Evolutionary conservation across 805 yeast genomes (phyloP).

Genomic region (Citeromyces nyonsensis): DNA sequence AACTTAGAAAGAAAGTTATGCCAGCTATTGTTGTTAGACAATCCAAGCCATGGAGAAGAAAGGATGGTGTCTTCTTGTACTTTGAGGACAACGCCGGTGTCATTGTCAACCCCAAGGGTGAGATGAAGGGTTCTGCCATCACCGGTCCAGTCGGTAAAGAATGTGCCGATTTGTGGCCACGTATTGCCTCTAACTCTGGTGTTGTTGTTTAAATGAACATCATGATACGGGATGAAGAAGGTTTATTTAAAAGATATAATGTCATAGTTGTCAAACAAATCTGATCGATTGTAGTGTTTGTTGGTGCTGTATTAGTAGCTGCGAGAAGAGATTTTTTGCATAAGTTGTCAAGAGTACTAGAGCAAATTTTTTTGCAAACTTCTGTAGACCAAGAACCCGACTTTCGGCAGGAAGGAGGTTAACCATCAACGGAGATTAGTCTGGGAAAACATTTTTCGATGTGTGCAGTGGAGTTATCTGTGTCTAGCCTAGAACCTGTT

Average conservation of each 20-base stretch:
- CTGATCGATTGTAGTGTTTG: constrained; percentile 1
- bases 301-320: no score
- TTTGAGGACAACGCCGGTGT: constrained; percentile 99
- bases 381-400: no score
- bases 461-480: no score
- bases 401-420: no score
- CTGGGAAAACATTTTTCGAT: no score
- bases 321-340: no score
- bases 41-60: constrained; percentile 99
- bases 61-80: constrained; percentile 98
- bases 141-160: constrained; percentile 99
- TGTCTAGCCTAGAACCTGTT: no score
- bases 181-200: constrained; percentile 99
- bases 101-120: constrained; percentile 99
- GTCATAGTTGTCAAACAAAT: constrained; percentile 9
- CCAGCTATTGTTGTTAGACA: constrained; percentile 99
- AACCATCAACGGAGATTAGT: no score
- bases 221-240: constrained; percentile 3
- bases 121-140: constrained; percentile 99
- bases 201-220: constrained; percentile 76
- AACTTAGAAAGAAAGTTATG: constrained; percentile 98
- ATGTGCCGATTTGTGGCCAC: constrained; percentile 99
- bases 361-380: no score
- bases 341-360: no score
- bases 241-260: constrained; percentile 11